Base-by-base conservation (phyloP, 352 stramenopile species). In the Phytopythium helicoides region DNA sequence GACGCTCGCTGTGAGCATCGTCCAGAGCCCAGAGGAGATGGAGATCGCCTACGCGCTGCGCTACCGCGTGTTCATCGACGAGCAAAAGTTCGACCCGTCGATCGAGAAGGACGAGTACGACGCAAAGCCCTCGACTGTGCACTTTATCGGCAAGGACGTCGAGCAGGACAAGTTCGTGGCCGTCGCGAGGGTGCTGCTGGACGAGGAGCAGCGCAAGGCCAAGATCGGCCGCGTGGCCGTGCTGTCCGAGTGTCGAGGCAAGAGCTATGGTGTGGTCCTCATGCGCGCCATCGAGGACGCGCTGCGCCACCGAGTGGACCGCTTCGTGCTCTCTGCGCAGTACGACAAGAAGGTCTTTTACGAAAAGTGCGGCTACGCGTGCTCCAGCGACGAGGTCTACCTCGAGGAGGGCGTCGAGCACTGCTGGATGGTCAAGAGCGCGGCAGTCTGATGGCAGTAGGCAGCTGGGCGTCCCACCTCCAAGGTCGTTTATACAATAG, bases 161-260 rank as follows among this genome's bases (percentile, higher is more conserved):
- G 79, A 86, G 22, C 64, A 74, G 34, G 66, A 67, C 62, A 69
- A 81, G 64, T 80, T 81, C 54, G 72, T 89, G 36, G 79, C 78
- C 0, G 76, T 83, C 10, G 76, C 75, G 46, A 75, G 78, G 10
- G 71, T 66, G 57, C 34, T 87, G 21, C 53, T 78, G 10, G 58
- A 62, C 39, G 14, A 47, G 1, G 44, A 47, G 12, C 23, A 47
- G 40, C 61, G 66, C 49, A 87, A 80, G 60, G 76, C 69, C 50
- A 84, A 84, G 42, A 66, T 90, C 35, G 74, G 79, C 8, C 79
- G 79, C 18, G 73, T 90, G 6, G 76, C 72, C 1, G 79, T 90
- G 54, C 62, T 86, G 22, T 40, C 71, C n/a, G 56, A 83, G 47
- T 88, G 57, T 35, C 79, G 76, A 0, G 76, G 79, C 34, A 88